Percentiles rank a stretch among this genome's conserved stretches.
These are phyloP conservation scores for Camellia lanceoleosa DNA, from an alignment of 148 eudicot species.

Conservation along the genomic window DNA sequence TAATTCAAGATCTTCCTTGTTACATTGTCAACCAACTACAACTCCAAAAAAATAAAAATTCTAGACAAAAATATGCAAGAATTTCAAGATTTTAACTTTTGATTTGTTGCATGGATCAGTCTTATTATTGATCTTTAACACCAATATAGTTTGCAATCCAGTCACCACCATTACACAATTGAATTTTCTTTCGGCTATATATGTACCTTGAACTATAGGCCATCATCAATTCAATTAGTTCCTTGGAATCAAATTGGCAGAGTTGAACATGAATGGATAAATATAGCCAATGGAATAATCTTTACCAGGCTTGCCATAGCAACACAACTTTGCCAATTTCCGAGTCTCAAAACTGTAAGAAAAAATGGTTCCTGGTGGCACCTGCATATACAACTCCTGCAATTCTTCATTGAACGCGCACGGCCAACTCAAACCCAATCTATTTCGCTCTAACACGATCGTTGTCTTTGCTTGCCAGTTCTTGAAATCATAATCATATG, in stretches of 20 bases:
- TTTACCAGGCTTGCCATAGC: slow-evolving; percentile 4
- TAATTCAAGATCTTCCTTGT: no score
- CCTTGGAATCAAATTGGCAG: slow-evolving; percentile 14
- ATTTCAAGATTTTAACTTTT: no score
- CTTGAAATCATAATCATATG: not conserved
- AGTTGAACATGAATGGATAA: slow-evolving; percentile 6
- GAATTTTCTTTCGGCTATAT: no score
- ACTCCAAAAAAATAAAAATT: no score
- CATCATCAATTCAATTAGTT: not conserved
- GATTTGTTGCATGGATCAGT: no score
- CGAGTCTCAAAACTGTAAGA: slow-evolving; percentile 19
- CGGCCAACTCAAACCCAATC: not conserved
- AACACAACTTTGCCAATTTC: slow-evolving; percentile 3
- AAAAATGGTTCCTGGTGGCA: not conserved
- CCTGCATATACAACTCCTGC: slow-evolving; percentile 13
- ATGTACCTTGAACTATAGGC: not conserved
- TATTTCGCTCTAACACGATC: not conserved
- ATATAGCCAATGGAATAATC: not conserved
- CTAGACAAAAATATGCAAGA: no score
- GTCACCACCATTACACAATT: no score
- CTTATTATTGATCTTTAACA: no score
- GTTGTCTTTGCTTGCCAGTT: not conserved
- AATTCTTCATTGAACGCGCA: slow-evolving; percentile 23
- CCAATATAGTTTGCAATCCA: no score
- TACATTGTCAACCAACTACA: no score